A percentile compares a stretch with the other conserved stretches of the same genome.
Conservation (phyloP, 1,284 basidiomycete genomes). For the Cutaneotrichosporon mucoides region DNA sequence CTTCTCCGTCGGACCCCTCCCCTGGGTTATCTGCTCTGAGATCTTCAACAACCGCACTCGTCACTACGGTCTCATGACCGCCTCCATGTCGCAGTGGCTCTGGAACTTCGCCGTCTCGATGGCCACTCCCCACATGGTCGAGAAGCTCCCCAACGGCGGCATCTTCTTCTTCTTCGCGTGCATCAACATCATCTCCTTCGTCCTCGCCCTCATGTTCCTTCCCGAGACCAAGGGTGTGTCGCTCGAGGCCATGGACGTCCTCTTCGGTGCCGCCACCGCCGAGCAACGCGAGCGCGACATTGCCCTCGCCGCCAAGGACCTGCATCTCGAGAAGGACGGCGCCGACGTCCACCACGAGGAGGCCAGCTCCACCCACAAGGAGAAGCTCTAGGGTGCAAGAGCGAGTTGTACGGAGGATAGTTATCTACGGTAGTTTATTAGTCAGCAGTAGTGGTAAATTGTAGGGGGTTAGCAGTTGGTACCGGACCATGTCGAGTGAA, state of each 20-base stretch:
- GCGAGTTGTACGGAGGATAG: too few relatives aligned
- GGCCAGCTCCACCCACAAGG: too few relatives aligned
- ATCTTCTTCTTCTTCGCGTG: slow-evolving; percentile 48
- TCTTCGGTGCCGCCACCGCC: slow-evolving; percentile 64
- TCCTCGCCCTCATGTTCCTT: slow-evolving; percentile 49
- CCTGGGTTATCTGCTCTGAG: slow-evolving; percentile 55
- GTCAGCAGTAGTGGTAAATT: too few relatives aligned
- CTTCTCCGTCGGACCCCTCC: slow-evolving; percentile 44
- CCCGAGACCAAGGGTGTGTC: slow-evolving; percentile 72
- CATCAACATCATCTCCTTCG: slow-evolving; percentile 40
- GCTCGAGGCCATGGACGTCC: slow-evolving; percentile 62
- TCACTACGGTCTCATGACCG: slow-evolving; percentile 68
- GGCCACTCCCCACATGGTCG: slow-evolving; percentile 63
- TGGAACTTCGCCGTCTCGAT: slow-evolving; percentile 75
- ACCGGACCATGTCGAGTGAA: too few relatives aligned
- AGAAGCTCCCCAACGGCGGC: slow-evolving; percentile 43
- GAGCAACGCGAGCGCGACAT: slow-evolving; percentile 60
- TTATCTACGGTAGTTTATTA: too few relatives aligned
- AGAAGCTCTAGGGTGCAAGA: too few relatives aligned
- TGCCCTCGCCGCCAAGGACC: slow-evolving; percentile 22
- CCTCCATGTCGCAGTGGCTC: slow-evolving; percentile 67
- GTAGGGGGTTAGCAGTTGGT: too few relatives aligned
- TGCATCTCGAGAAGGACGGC: slow-evolving; percentile 12
- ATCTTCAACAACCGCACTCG: slow-evolving; percentile 78
- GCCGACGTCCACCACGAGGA: too few relatives aligned